Evolutionary conservation across 2,329 filamentous ascomycete genomes (phyloP).

Genomic region (Nigrospora oryzae): DNA sequence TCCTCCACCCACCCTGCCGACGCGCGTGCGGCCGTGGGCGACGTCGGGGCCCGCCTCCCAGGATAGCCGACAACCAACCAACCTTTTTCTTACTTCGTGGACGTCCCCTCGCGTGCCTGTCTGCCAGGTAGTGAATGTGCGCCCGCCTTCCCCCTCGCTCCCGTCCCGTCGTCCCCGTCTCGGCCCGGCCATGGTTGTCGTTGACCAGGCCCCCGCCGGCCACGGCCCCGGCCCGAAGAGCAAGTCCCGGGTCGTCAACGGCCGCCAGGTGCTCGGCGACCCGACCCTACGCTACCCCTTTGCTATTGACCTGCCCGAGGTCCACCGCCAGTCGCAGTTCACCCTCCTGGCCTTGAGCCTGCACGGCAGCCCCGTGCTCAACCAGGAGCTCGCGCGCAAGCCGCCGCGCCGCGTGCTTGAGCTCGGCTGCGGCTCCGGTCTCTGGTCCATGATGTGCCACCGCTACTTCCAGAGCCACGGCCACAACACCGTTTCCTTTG

Average conservation of each 20-base stretch:
- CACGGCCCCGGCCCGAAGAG: too few relatives aligned
- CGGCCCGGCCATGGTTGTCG: too few relatives aligned
- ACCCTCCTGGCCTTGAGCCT: slow-evolving; percentile 48
- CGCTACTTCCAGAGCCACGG: slow-evolving; percentile 12
- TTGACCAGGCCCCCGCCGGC: too few relatives aligned
- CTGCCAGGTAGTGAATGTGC: too few relatives aligned
- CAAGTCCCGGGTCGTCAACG: neutral
- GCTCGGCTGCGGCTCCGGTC: slow-evolving; percentile 52
- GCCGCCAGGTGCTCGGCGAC: neutral
- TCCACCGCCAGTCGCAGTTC: slow-evolving; percentile 54
- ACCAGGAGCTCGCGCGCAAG: slow-evolving; percentile 17
- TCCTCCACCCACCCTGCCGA: too few relatives aligned
- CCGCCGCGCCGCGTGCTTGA: slow-evolving; percentile 50
- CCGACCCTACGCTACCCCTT: slow-evolving; percentile 45
- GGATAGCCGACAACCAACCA: too few relatives aligned
- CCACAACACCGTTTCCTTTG: slow-evolving; percentile 11
- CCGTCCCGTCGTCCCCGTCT: too few relatives aligned
- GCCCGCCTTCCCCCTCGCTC: too few relatives aligned
- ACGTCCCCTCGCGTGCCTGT: too few relatives aligned
- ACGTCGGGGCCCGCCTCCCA: too few relatives aligned
- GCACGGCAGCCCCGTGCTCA: slow-evolving; percentile 32
- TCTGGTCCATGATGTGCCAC: slow-evolving; percentile 42
- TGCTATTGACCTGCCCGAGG: slow-evolving; percentile 54
- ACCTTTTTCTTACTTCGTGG: too few relatives aligned
- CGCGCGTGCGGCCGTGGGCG: too few relatives aligned